phyloP scores from a whole-genome alignment of 768 basidiomycete species.

The Auricularia cornea region DNA sequence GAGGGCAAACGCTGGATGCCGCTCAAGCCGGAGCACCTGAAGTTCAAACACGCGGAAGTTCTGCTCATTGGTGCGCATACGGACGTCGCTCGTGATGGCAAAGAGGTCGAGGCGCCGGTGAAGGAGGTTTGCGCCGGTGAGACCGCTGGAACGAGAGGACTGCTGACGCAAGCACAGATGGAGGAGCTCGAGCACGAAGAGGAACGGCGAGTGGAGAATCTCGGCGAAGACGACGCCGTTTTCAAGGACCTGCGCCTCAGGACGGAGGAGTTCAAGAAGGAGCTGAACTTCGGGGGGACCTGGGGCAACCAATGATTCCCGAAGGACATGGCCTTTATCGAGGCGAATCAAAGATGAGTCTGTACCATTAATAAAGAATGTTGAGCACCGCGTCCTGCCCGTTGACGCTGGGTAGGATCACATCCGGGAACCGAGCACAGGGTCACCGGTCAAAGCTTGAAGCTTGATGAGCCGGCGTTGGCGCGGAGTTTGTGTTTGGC shows the following conservation, averaged over 20 bases:
- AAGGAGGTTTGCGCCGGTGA: too few species aligned
- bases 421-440: too few species aligned
- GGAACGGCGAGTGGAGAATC: neutral
- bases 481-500: too few species aligned
- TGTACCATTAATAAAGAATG: too few species aligned
- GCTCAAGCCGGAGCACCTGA: neutral
- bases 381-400: too few species aligned
- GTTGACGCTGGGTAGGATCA: too few species aligned
- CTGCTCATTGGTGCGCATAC: neutral
- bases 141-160: too few species aligned
- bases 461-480: too few species aligned
- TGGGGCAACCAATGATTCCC: neutral
- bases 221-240: neutral
- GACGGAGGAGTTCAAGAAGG: neutral
- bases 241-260: neutral
- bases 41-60: neutral
- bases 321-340: too few species aligned
- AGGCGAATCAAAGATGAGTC: too few species aligned
- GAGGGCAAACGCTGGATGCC: neutral
- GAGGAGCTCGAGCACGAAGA: neutral
- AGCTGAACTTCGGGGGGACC: neutral
- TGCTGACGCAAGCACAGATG: neutral
- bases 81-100: neutral
- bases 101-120: neutral
- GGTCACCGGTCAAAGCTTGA: too few species aligned